phyloP scores from a whole-genome alignment of 2,329 filamentous ascomycete species.

The Botrytis byssoidea region DNA sequence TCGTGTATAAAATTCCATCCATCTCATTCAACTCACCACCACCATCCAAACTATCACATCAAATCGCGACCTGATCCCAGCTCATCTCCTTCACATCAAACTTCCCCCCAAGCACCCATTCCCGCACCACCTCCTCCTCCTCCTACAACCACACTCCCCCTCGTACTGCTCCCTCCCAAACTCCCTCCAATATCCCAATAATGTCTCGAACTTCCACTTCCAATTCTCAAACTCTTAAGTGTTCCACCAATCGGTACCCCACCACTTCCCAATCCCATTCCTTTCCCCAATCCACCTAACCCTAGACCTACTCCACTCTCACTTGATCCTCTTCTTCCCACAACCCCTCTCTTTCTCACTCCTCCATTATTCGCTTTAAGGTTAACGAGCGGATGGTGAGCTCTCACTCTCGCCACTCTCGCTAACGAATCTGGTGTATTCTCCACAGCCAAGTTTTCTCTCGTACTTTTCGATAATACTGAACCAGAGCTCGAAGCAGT shows the following conservation, averaged over 20 bases:
- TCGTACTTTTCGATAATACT: constrained; percentile 36
- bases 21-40: not conserved
- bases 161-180: constrained; percentile 64
- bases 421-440: constrained; percentile 65
- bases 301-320: constrained; percentile 72
- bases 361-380: constrained; percentile 35
- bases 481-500: not conserved
- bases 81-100: not conserved
- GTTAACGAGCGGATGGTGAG: constrained; percentile 81
- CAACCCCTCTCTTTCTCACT: constrained; percentile 48
- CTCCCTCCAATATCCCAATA: constrained; percentile 81
- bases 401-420: constrained; percentile 78
- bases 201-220: constrained; percentile 70
- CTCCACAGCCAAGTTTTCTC: constrained; percentile 49
- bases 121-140: constrained; percentile 54
- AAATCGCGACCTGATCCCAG: not conserved
- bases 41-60: not conserved
- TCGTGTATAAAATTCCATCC: not conserved
- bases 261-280: not conserved
- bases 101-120: constrained; percentile 7
- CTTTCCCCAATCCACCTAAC: constrained; percentile 53
- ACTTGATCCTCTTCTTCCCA: constrained; percentile 67
- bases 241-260: not conserved
- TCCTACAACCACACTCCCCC: constrained; percentile 66
- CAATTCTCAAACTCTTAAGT: constrained; percentile 21